Percentiles rank a stretch among this genome's conserved stretches.
Evolutionary conservation across 108 stramenopile species (phyloP).

Genomic region (Schizochytrium sp.): DNA sequence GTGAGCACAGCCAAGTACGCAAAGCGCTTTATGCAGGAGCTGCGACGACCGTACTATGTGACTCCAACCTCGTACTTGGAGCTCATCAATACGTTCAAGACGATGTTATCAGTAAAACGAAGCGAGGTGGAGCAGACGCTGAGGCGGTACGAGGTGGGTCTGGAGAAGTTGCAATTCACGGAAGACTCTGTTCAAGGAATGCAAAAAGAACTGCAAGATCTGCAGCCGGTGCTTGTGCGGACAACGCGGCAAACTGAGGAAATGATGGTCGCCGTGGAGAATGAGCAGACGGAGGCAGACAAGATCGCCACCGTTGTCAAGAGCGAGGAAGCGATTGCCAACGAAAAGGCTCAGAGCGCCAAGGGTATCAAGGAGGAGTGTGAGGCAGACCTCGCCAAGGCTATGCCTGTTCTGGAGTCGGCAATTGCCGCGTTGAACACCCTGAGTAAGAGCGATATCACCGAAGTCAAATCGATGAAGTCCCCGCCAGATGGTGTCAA

Average conservation of each 20-base stretch:
- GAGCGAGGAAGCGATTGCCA: constrained; percentile 33
- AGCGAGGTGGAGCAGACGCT: constrained; percentile 25
- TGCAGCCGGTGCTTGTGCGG: constrained; percentile 42
- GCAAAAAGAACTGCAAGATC: constrained; percentile 44
- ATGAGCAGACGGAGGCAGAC: constrained; percentile 25
- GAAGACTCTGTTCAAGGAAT: constrained; percentile 31
- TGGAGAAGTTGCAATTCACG: constrained; percentile 48
- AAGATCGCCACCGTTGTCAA: constrained; percentile 37
- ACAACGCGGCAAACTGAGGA: constrained; percentile 40
- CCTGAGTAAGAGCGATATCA: constrained; percentile 56
- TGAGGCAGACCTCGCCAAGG: constrained; percentile 58
- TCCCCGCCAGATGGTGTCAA: constrained; percentile 59
- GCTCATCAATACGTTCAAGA: constrained; percentile 52
- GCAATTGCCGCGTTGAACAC: constrained; percentile 62
- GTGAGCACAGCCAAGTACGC: constrained; percentile 29
- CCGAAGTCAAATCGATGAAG: constrained; percentile 58
- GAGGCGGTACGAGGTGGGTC: constrained; percentile 46
- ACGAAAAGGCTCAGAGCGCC: constrained; percentile 45
- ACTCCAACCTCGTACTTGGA: constrained; percentile 60
- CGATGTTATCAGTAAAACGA: constrained; percentile 33
- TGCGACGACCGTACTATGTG: constrained; percentile 50
- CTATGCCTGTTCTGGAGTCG: constrained; percentile 56
- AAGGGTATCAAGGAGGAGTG: constrained; percentile 38
- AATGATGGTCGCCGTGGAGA: constrained; percentile 37
- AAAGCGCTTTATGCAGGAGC: constrained; percentile 23